Conservation (phyloP, 352 stramenopile species). For the Phytophthora brassicae region DNA sequence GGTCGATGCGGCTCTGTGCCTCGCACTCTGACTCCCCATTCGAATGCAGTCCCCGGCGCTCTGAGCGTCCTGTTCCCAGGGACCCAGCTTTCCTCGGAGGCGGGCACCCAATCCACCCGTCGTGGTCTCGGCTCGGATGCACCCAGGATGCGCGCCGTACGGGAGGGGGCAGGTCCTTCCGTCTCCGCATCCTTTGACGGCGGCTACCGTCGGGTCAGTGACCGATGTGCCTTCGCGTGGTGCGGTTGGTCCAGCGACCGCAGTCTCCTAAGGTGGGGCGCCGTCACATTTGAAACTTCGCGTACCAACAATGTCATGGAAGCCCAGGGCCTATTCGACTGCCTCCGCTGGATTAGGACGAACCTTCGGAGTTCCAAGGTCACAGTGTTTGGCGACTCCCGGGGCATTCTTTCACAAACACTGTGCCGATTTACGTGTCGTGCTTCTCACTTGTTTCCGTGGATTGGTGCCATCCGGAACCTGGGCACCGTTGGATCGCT, state of each 20-base stretch:
- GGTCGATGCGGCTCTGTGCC: no score
- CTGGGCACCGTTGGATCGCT: neutral
- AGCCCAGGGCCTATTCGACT: slow-evolving; percentile 18
- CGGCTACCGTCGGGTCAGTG: neutral
- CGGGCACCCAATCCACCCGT: no score
- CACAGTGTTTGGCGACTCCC: slow-evolving; percentile 19
- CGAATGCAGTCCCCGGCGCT: no score
- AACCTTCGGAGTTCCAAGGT: neutral
- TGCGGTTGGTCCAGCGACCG: slow-evolving; percentile 10
- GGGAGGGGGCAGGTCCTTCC: no score
- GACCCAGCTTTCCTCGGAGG: no score
- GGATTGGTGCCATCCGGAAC: slow-evolving; percentile 9
- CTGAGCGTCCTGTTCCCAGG: no score
- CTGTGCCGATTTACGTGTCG: neutral
- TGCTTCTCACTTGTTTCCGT: slow-evolving; percentile 1
- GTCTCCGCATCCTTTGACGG: slow-evolving; percentile 14
- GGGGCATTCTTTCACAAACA: slow-evolving; percentile 15
- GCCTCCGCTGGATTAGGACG: slow-evolving; percentile 3
- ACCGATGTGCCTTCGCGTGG: slow-evolving; percentile 13
- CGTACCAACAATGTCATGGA: slow-evolving; percentile 35
- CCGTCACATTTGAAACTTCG: neutral
- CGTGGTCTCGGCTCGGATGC: no score
- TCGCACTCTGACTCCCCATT: no score
- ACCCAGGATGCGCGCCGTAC: no score
- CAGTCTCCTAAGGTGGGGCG: slow-evolving; percentile 8